Base-by-base conservation (phyloP, 495 filamentous ascomycete species). In the Penicillium crystallinum region DNA sequence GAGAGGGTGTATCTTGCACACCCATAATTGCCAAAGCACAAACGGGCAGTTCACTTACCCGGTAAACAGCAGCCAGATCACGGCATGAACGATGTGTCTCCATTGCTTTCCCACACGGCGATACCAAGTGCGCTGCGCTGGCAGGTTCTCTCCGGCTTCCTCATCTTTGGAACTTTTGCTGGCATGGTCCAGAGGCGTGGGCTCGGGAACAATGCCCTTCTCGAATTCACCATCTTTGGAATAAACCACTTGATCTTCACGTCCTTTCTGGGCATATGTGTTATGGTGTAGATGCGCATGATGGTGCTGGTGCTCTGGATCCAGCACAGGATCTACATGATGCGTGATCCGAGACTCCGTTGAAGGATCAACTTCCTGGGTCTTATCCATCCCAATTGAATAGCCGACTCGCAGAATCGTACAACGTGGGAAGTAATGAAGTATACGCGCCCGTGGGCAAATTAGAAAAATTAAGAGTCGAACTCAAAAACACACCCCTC, bases 51-150 rank as follows among this genome's bases (percentile, higher is more conserved):
- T 34, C 33, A 72, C 79, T 71, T 62, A 84, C 77, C 80, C 83
- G 37, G 83, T 86, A 52, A 84, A 83, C 37, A 85, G 31, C 11
- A 81, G 56, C 71, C 74, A 83, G 38, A 80, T 64, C 34, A 77
- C 66, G 15, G 77, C 59, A 62, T 81, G 75, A 38, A 76, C 64
- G 15, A 75, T 62, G 51, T 77, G 64, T 40, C 67, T 61, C 58
- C 63, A 59, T 34, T 70, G 63, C 39, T 58, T 67, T 7, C 45
- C 15, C 21, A 59, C 51, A 9, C 61, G 62, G 1, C 61, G 70
- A 39, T 62, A 40, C 63, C 63, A 66, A 6, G 61, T 57, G 12
- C 58, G 52, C 30, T 57, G 48, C 1, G 58, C 39, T 17, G 65
- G 56, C 15, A 61, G 48, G 11, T 11, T 57, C 27, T 64, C 59